Percentiles rank a stretch among this genome's conserved stretches.
Evolutionary conservation across 208 protist genomes (phyloP).

Genomic region (Crithidia thermophila): DNA sequence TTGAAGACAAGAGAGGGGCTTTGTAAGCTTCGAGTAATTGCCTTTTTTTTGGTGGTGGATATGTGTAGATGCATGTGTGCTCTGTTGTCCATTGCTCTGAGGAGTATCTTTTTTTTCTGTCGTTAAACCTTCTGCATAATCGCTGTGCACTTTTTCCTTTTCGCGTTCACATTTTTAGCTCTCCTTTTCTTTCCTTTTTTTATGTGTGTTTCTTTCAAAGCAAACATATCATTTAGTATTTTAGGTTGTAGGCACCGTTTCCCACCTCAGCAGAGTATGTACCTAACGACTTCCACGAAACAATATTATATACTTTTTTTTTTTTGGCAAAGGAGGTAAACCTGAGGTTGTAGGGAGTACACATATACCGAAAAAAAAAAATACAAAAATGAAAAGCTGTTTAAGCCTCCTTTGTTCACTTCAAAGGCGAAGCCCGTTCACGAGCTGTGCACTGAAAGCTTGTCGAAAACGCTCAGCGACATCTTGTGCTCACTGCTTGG

Average conservation of each 20-base stretch:
- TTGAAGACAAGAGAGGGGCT: too few species aligned
- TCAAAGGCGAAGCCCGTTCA: too few species aligned
- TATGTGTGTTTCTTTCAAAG: conserved; percentile 23
- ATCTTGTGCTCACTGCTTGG: too few species aligned
- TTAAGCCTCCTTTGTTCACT: not conserved
- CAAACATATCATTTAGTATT: conserved; percentile 11
- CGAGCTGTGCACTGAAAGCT: too few species aligned
- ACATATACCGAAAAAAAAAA: conserved; percentile 16
- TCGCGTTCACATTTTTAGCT: not conserved
- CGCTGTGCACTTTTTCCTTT: too few species aligned
- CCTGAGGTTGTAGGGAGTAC: conserved; percentile 7
- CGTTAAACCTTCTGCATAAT: too few species aligned
- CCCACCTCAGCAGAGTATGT: not conserved
- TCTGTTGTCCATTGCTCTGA: too few species aligned
- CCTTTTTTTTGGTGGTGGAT: too few species aligned
- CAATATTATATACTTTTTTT: conserved; percentile 20
- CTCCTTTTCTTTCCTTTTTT: conserved; percentile 10
- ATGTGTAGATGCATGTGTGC: too few species aligned
- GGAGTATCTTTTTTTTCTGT: too few species aligned
- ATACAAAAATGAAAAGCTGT: not conserved
- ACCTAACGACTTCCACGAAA: not conserved
- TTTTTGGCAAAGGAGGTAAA: not conserved
- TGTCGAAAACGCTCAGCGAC: too few species aligned
- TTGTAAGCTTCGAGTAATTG: too few species aligned
- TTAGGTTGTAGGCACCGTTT: conserved; percentile 10